Evolutionary conservation across 352 stramenopile genomes (phyloP), one percentile per base, ranked within the genome.

Genomic region (Elongisporangium senticosum): DNA sequence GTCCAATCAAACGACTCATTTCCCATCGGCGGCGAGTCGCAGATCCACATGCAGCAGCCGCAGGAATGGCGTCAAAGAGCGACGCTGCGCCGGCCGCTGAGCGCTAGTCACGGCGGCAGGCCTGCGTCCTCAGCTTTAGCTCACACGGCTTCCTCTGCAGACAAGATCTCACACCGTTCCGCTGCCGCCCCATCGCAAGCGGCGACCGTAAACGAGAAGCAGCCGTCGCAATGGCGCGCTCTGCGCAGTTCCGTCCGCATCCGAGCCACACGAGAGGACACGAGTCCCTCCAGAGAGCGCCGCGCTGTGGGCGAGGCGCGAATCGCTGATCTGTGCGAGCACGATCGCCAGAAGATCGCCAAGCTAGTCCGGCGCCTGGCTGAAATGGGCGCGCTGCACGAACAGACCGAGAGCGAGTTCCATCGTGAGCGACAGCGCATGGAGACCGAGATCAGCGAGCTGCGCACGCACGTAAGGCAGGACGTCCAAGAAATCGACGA

Each of bases 331-430:
- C 49, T 93, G 22, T 90, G 84, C 48, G 75, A 74, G 13, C 69
- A 89, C 59, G 84, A 93, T 65, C 78, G 83, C 22, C 75, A 90
- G 6, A 93, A 93, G 69, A 80, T 93, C 56, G 67, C 79, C 40
- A 90, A 91, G 53, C 61, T 93, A n/a, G 71, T 91, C 14, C 81
- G 63, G 1, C 79, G 83, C 39, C 75, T 93, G 20, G 79, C 91
- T 19, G 81, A 93, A 63, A 59, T 83, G 10, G 73, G 66, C 11
- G 68, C 76, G 22, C 50, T 87, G 19, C 74, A 90, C 26, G 81
- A 89, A 43, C 69, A 87, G 57, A 75, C 63, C 39, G 73, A 89
- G 51, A 62, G 58, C 51, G 75, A 83, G 54, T 87, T 83, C 28
- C 21, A 62, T 11, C 66, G 70, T 6, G 69, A 89, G 37, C 66